Base-by-base conservation (phyloP, 163 green algal genomes). In the Prototheca wickerhamii region DNA sequence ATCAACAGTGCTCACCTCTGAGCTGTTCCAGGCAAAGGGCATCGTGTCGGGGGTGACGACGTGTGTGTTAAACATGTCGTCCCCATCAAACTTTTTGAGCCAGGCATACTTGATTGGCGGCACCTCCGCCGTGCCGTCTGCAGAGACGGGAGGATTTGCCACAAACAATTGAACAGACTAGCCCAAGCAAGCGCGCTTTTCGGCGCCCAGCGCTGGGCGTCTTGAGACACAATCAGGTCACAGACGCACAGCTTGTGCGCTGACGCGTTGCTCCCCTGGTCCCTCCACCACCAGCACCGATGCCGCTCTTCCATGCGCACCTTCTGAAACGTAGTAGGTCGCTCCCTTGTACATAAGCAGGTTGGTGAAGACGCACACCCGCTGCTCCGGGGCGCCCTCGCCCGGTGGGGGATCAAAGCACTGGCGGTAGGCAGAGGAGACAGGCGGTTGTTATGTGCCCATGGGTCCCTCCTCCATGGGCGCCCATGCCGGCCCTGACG, bases 71-170 rank as follows among this genome's bases (percentile, higher is more conserved):
- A 42, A 62, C 10, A 53, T 59, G 34, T 64, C 54, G 30, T 56
- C 58, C 18, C 33, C 55, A 6, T 63, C 50, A 60, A 58, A 67
- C 58, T 67, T 67, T 8, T 56, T 59, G 15, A 72, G 65, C 65
- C 65, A 72, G 29, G 54, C 49, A 30, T 67, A 67, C 28, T 72
- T 44, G 37, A 72, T 72, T 18, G 33, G 35, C n/a, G 65, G 65
- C 33, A 67, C 25, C 15, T 26, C 15, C 17, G 15, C 25, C 20
- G 6, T 21, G 6, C 15, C 5, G 46, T 54, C 46, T 54, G 46
- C 26, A 12, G 23, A 29, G 46, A 54, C 26, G 46, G 23, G 15
- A 54, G 26, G 46, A 15, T 15, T 15, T 28, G 49, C 49, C 49
- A 55, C 6, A 25, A 28, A 6, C 20, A 8, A 28, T 30, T 55